Conservation (phyloP, 2,329 filamentous ascomycete genomes). For the Alternaria ethzedia region DNA sequence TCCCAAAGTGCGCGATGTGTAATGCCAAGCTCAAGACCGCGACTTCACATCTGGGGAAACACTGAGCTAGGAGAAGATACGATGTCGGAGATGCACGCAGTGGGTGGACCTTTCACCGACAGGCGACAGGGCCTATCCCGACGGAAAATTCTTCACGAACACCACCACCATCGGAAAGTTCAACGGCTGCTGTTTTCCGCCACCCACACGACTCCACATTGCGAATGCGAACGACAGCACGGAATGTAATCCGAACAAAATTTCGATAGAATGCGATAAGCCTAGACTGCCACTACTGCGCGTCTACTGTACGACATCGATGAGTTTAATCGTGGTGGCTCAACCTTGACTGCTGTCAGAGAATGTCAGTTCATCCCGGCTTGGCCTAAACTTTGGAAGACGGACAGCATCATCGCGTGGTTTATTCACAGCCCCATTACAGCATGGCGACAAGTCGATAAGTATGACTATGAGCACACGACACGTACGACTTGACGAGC, state of each 20-base stretch:
- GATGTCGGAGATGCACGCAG: background rate
- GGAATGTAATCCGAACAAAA: background rate
- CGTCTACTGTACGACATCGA: background rate
- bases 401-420: background rate
- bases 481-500: background rate
- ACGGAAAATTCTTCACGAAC: constrained; percentile 6
- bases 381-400: background rate
- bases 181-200: background rate
- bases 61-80: background rate
- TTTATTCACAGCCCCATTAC: background rate
- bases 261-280: background rate
- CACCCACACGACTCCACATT: background rate
- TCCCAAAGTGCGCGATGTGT: constrained; percentile 8
- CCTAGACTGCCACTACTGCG: background rate
- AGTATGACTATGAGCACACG: background rate
- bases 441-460: too few species aligned
- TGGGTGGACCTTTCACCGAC: background rate
- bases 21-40: constrained; percentile 9
- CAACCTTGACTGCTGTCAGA: background rate
- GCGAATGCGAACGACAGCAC: background rate
- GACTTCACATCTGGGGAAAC: background rate
- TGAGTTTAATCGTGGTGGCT: background rate
- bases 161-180: background rate
- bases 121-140: background rate
- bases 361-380: background rate